Percentiles rank a stretch among this genome's conserved stretches.
Evolutionary conservation across 176 grass and related monocot species (phyloP).

Genomic region (Neostapfia colusana): DNA sequence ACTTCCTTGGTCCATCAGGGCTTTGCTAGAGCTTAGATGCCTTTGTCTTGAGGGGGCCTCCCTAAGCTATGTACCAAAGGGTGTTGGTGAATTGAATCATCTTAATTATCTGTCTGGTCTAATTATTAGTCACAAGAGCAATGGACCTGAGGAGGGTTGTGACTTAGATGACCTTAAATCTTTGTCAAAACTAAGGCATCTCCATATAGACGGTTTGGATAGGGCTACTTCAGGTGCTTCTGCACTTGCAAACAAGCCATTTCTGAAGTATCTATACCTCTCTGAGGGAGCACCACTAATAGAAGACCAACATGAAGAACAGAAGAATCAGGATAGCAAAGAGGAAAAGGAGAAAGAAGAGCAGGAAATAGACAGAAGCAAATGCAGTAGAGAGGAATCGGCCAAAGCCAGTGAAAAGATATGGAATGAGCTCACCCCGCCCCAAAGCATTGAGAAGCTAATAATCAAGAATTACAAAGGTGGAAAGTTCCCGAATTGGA

Average conservation of each 20-base stretch:
- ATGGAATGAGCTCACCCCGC: constrained; percentile 67
- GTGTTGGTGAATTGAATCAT: constrained; percentile 59
- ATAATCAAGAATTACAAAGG: constrained; percentile 62
- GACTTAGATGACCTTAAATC: constrained; percentile 59
- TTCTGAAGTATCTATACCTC: constrained; percentile 61
- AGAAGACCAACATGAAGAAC: constrained; percentile 34
- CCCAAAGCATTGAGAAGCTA: constrained; percentile 61
- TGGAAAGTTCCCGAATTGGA: constrained; percentile 61
- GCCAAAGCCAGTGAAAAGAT: constrained; percentile 60
- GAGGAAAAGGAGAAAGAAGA: constrained; percentile 32
- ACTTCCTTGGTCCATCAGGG: constrained; percentile 65
- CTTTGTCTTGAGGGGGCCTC: constrained; percentile 56
- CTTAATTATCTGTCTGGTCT: constrained; percentile 69
- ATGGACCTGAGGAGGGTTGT: constrained; percentile 52
- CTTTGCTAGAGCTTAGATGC: constrained; percentile 62
- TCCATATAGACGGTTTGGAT: constrained; percentile 59
- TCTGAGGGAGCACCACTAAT: constrained; percentile 44
- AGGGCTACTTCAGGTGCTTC: constrained; percentile 56
- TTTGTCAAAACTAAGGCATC: constrained; percentile 66
- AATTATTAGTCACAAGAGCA: constrained; percentile 54
- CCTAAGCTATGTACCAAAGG: constrained; percentile 63
- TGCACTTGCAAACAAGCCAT: constrained; percentile 61
- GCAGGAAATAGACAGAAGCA: constrained; percentile 27
- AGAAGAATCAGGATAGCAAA: constrained; percentile 27
- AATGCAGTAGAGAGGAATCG: constrained; percentile 38